phyloP scores from a whole-genome alignment of 495 filamentous ascomycete species.

The Aspergillus hancockii region DNA sequence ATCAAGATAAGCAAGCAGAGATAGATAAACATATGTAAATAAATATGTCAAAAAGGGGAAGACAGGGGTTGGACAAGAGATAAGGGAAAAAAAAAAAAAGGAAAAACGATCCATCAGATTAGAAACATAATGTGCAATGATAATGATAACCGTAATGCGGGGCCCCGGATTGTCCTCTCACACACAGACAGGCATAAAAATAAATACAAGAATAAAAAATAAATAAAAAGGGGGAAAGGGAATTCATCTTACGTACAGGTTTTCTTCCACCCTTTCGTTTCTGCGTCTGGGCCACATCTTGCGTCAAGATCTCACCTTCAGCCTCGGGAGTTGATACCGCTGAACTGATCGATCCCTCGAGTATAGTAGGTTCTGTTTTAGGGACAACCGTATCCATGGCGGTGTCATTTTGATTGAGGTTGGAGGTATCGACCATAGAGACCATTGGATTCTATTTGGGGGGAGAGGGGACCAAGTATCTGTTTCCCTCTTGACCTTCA shows the following conservation, averaged over 20 bases:
- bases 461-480: background rate
- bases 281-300: conserved; percentile 62
- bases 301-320: conserved; percentile 56
- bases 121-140: conserved; percentile 23
- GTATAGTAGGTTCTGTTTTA: conserved; percentile 45
- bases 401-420: conserved; percentile 41
- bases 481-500: background rate
- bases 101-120: conserved; percentile 13
- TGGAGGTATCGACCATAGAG: conserved; percentile 49
- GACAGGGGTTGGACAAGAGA: conserved; percentile 3
- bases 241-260: conserved; percentile 66
- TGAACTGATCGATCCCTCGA: conserved; percentile 51
- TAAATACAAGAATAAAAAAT: conserved; percentile 16
- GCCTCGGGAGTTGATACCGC: conserved; percentile 57
- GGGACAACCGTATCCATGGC: conserved; percentile 46
- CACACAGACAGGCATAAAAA: background rate
- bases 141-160: conserved; percentile 31
- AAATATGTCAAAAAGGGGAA: conserved; percentile 6
- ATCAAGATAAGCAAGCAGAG: background rate
- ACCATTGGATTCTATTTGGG: conserved; percentile 37
- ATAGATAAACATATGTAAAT: conserved; percentile 2
- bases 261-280: conserved; percentile 98
- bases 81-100: conserved; percentile 17
- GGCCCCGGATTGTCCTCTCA: conserved; percentile 30
- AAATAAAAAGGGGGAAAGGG: conserved; percentile 12